Percentiles rank a stretch among this genome's conserved stretches.
phyloP scores from a whole-genome alignment of 768 basidiomycete genomes.

The Leccinum arenicola region DNA sequence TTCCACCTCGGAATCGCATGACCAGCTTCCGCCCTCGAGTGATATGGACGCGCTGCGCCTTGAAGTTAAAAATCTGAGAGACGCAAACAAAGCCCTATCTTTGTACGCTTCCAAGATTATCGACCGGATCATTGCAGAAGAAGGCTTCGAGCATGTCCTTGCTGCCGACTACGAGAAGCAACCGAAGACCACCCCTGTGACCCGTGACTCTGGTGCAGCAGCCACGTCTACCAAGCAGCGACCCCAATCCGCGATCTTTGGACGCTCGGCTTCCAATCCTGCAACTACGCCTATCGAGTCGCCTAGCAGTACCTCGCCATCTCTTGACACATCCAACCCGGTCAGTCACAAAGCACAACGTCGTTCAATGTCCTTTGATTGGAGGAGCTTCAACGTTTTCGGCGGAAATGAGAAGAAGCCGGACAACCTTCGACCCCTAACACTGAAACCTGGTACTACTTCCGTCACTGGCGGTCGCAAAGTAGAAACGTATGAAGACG shows the following conservation, averaged over 20 bases:
- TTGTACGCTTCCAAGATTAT: slow-evolving; percentile 97
- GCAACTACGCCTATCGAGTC: slow-evolving; percentile 29
- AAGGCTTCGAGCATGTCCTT: slow-evolving; percentile 95
- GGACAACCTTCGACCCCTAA: slow-evolving; percentile 65
- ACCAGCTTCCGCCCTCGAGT: slow-evolving; percentile 42
- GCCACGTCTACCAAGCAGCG: slow-evolving; percentile 42
- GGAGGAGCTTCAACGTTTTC: slow-evolving; percentile 77
- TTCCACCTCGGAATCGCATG: slow-evolving; percentile 39
- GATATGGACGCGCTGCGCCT: slow-evolving; percentile 74
- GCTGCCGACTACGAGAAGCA: slow-evolving; percentile 85
- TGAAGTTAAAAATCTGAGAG: slow-evolving; percentile 91
- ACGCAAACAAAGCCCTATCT: slow-evolving; percentile 93
- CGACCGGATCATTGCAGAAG: slow-evolving; percentile 93
- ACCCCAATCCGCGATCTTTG: slow-evolving; percentile 60
- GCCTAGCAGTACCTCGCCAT: slow-evolving; percentile 22
- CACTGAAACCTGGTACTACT: slow-evolving; percentile 61
- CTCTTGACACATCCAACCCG: slow-evolving; percentile 24
- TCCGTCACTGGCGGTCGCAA: slow-evolving; percentile 67
- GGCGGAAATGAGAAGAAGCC: slow-evolving; percentile 58
- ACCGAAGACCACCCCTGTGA: slow-evolving; percentile 41
- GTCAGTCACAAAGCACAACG: slow-evolving; percentile 48
- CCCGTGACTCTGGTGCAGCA: slow-evolving; percentile 18
- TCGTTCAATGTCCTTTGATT: slow-evolving; percentile 82
- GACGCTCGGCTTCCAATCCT: slow-evolving; percentile 36
- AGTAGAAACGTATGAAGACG: slow-evolving; percentile 86